These are phyloP conservation scores for Vanderwaltozyma polyspora DNA, from an alignment of 805 yeast species.

Conservation along the genomic window DNA sequence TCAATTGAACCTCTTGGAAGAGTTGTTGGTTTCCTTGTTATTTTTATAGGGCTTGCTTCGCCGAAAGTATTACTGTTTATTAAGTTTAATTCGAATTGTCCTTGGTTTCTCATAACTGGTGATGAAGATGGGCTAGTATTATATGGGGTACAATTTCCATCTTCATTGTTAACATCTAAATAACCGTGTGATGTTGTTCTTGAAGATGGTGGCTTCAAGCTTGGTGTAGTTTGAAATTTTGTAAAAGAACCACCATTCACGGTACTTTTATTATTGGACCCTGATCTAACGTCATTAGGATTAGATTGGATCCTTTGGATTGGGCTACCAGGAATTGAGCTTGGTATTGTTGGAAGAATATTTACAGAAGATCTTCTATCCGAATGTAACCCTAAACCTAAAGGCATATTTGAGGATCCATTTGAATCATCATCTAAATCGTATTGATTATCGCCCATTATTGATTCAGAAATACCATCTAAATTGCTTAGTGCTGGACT, in stretches of 20 bases:
- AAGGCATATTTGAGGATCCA: slow-evolving; percentile 5
- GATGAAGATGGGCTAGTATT: slow-evolving; percentile 25
- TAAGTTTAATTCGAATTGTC: slow-evolving; percentile 7
- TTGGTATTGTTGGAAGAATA: slow-evolving; percentile 20
- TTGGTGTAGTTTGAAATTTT: not conserved
- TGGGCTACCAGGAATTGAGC: slow-evolving; percentile 22
- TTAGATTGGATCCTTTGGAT: slow-evolving; percentile 2
- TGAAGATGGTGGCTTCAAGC: not conserved
- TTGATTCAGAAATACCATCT: not conserved
- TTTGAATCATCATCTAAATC: not conserved
- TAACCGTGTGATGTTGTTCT: not conserved
- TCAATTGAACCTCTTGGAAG: slow-evolving; percentile 87
- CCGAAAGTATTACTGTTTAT: slow-evolving; percentile 3
- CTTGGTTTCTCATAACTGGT: slow-evolving; percentile 34
- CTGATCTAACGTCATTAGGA: slow-evolving; percentile 24
- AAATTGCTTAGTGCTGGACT: slow-evolving; percentile 1
- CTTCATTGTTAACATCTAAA: not conserved
- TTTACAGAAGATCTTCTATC: slow-evolving; percentile 1
- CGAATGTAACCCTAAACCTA: slow-evolving; percentile 14
- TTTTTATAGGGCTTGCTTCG: slow-evolving; percentile 10
- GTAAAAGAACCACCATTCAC: not conserved
- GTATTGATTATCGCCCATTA: not conserved
- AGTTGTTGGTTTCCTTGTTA: slow-evolving; percentile 23
- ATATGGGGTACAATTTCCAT: not conserved
- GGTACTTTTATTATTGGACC: slow-evolving; percentile 1